Percentiles rank a stretch among this genome's conserved stretches.
Conservation (phyloP, 164 flowering plant species). For the Vitis cinerea region DNA sequence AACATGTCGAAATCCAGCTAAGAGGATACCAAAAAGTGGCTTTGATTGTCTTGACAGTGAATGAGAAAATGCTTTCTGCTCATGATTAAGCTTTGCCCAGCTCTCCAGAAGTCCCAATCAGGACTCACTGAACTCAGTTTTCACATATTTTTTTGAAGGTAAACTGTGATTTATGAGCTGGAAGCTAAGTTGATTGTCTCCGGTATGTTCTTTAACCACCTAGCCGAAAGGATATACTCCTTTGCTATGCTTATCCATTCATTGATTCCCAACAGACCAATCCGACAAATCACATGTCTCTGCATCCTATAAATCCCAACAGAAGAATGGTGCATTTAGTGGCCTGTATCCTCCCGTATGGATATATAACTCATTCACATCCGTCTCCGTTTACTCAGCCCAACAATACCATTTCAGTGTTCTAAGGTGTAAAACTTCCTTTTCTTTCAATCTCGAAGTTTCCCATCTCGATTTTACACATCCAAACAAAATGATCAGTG, state of each 20-base stretch:
- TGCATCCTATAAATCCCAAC: constrained; percentile 4
- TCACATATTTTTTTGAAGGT: too few species aligned
- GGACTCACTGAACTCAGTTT: too few species aligned
- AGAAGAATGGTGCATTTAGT: not conserved
- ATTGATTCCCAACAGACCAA: too few species aligned
- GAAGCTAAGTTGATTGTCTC: not conserved
- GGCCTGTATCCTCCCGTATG: not conserved
- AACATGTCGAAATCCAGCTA: too few species aligned
- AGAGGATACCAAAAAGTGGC: too few species aligned
- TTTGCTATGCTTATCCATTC: too few species aligned
- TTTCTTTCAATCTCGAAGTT: not conserved
- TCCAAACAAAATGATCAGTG: constrained; percentile 3
- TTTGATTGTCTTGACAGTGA: too few species aligned
- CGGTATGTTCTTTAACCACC: not conserved
- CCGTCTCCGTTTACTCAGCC: not conserved
- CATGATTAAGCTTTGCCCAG: too few species aligned
- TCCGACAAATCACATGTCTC: not conserved
- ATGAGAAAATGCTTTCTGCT: too few species aligned
- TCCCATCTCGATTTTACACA: not conserved
- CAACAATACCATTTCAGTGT: not conserved
- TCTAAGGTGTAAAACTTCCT: not conserved
- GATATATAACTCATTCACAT: not conserved
- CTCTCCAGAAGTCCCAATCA: too few species aligned
- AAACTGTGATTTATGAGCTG: too few species aligned
- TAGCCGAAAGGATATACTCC: not conserved